Conservation (phyloP, 176 grass and related monocot genomes). For the Carex kokanica region DNA sequence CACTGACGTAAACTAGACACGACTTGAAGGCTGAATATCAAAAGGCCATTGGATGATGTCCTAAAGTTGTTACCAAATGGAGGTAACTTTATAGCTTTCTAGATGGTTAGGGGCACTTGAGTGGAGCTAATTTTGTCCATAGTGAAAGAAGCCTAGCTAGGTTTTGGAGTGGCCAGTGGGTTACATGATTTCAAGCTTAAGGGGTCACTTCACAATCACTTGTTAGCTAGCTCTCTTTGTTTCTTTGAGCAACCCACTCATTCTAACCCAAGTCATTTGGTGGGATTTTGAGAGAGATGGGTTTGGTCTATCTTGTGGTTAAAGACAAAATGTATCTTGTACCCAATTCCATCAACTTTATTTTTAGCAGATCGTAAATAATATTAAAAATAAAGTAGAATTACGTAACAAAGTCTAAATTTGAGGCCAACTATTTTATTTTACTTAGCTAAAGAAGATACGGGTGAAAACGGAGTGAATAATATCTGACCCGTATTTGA, state of each 20-base stretch:
- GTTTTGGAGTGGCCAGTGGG: slow-evolving; percentile 18
- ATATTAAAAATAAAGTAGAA: neutral
- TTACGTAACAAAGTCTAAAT: neutral
- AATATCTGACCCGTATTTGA: too few relatives aligned
- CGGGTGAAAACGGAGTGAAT: too few relatives aligned
- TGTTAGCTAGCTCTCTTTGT: neutral
- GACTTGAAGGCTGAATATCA: neutral
- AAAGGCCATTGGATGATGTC: neutral
- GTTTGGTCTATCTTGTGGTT: neutral
- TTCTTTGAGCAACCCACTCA: neutral
- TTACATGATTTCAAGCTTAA: slow-evolving; percentile 28
- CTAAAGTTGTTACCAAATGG: slow-evolving; percentile 1
- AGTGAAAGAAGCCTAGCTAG: slow-evolving; percentile 4
- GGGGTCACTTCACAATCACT: slow-evolving; percentile 28
- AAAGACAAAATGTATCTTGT: slow-evolving; percentile 15
- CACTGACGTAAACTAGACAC: neutral
- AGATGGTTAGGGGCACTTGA: slow-evolving; percentile 24
- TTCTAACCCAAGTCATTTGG: slow-evolving; percentile 15
- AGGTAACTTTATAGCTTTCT: slow-evolving; percentile 18
- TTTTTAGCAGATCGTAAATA: neutral
- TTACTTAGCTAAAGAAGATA: neutral
- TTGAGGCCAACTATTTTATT: neutral
- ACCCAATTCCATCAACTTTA: neutral
- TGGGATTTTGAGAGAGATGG: neutral
- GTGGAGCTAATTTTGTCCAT: slow-evolving; percentile 13